These are phyloP conservation scores for Aspergillus bertholletiae DNA, from an alignment of 495 filamentous ascomycete genomes.

Conservation along the genomic window DNA sequence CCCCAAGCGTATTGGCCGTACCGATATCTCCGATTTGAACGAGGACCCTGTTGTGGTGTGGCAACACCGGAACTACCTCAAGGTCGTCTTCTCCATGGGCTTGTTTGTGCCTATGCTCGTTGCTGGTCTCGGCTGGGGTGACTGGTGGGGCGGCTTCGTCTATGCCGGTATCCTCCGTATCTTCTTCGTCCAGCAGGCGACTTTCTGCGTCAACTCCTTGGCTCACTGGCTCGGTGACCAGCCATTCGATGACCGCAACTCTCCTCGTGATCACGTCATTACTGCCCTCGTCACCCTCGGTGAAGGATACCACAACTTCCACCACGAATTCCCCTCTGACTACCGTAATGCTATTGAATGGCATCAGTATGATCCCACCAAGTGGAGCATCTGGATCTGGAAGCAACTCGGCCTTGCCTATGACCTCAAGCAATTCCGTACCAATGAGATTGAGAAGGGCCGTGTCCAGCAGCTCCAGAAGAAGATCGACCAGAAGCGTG, in stretches of 20 bases:
- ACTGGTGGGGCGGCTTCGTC: slow-evolving; percentile 88
- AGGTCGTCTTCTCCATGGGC: slow-evolving; percentile 83
- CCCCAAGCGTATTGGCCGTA: slow-evolving; percentile 88
- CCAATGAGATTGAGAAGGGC: slow-evolving; percentile 99
- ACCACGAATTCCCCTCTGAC: slow-evolving; percentile 98
- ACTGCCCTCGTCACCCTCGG: slow-evolving; percentile 94
- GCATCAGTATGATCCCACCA: slow-evolving; percentile 99
- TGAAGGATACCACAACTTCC: slow-evolving; percentile 99
- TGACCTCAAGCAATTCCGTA: slow-evolving; percentile 94
- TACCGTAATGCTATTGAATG: slow-evolving; percentile 98
- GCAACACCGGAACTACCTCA: slow-evolving; percentile 94
- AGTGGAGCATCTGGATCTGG: slow-evolving; percentile 93
- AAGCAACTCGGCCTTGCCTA: slow-evolving; percentile 93
- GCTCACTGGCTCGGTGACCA: slow-evolving; percentile 99
- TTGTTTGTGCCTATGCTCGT: slow-evolving; percentile 79
- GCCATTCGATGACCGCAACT: slow-evolving; percentile 99
- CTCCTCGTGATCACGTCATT: slow-evolving; percentile 92
- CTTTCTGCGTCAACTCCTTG: slow-evolving; percentile 98
- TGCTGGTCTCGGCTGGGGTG: slow-evolving; percentile 83
- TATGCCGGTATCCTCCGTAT: slow-evolving; percentile 94
- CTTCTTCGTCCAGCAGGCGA: slow-evolving; percentile 98
- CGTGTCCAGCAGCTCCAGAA: slow-evolving; percentile 96
- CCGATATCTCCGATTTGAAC: slow-evolving; percentile 95
- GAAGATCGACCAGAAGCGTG: slow-evolving; percentile 96
- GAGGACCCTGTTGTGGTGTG: slow-evolving; percentile 90